Conservation (phyloP, 305 asterid species). For the Fraxinus dipetala region DNA sequence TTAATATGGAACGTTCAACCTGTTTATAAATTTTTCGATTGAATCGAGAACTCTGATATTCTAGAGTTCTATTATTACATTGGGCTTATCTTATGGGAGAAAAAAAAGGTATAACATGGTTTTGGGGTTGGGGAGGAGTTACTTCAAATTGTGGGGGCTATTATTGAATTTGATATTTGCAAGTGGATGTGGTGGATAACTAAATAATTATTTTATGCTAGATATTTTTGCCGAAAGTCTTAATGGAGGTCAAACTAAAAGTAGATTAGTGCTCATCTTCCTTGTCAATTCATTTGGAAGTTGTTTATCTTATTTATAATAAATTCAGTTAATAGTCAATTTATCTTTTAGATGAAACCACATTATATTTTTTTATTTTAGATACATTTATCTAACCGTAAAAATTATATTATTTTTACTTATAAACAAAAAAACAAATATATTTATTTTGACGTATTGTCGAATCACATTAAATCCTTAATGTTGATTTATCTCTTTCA, state of each 20-base stretch:
- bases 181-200: neutral
- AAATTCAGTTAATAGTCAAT: neutral
- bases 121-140: neutral
- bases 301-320: neutral
- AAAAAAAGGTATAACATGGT: neutral
- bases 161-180: neutral
- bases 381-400: neutral
- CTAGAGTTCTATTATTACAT: neutral
- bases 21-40: neutral
- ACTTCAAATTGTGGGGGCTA: neutral
- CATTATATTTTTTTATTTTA: neutral
- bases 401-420: neutral
- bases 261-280: neutral
- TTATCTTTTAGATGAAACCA: neutral
- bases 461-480: neutral
- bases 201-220: neutral
- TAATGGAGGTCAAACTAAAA: neutral
- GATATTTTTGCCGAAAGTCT: neutral
- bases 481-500: neutral
- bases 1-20: neutral
- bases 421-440: neutral
- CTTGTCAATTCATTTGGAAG: neutral
- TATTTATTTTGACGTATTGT: neutral
- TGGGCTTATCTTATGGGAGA: neutral
- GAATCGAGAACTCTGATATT: neutral